Base-by-base conservation (phyloP, 2,329 filamentous ascomycete species). In the Dothideomycetes sp. region DNA sequence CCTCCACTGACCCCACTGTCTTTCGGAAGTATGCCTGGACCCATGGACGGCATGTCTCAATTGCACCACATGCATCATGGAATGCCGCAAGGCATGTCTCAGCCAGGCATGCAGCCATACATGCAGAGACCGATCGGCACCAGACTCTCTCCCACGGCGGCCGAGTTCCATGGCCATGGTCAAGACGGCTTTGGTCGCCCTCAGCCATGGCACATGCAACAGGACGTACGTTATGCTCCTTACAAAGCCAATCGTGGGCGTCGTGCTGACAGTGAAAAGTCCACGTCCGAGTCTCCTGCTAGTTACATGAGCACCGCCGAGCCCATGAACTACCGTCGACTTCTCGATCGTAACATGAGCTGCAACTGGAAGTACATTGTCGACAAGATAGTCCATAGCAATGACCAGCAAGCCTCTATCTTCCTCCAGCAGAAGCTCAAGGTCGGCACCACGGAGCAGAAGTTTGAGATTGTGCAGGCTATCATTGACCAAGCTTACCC, bases 321-420 rank as follows among this genome's bases (percentile, higher is more conserved):
- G 62, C 91, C 89, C 9, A 74, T 96, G 53, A 96, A 98, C 63
- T 98, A 96, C 56, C 87, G 91, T 45, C 87, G 88, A 41, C 74
- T 98, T 30, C 77, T 96, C 34, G 91, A 98, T 56, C 87, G 88
- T 55, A 94, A 89, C 57, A 86, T 94, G 62, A 94, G 84, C 55
- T 96, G 89, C 65, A 93, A 98, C 66, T 98, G 89, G 91, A 94
- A 91, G 65, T 95, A 94, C 59, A 95, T 98, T 52, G 91, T 98
- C 40, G 89, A 98, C 68, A 96, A 96, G 70, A 98, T 98, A 57
- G 88, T 98, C 49, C 93, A 86, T 75, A 95, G 88, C 67, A 96
- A 98, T 60, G 91, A 98, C 57, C 91, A 98, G 62, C 91, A 98
- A 63, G 91, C 93, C 8, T 98, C 91, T 2, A 96, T 98, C 54